phyloP scores from a whole-genome alignment of 2,329 filamentous ascomycete genomes.

The Colletotrichum coccodes region DNA sequence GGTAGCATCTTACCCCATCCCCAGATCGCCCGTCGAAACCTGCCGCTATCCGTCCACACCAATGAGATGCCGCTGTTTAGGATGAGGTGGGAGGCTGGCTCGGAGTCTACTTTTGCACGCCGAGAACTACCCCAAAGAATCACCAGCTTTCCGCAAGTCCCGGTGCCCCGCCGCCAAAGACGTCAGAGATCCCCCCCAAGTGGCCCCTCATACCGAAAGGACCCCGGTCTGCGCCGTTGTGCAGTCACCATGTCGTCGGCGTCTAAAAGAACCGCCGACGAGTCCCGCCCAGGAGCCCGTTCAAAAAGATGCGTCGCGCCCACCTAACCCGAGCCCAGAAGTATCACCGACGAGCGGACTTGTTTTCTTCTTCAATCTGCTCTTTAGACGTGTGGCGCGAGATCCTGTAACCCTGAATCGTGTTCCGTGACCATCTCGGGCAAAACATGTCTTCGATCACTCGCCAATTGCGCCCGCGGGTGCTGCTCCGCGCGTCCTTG shows the following conservation, averaged over 20 bases:
- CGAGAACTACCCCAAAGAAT: slow-evolving; percentile 5
- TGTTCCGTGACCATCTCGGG: neutral
- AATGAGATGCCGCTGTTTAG: slow-evolving; percentile 1
- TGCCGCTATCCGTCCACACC: slow-evolving; percentile 27
- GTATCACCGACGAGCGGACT: slow-evolving; percentile 14
- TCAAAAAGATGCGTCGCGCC: slow-evolving; percentile 33
- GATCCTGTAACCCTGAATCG: neutral
- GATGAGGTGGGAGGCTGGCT: neutral
- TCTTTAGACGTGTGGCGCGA: neutral
- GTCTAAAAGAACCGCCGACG: slow-evolving; percentile 24
- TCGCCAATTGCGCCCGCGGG: slow-evolving; percentile 28
- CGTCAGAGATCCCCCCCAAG: slow-evolving; percentile 13
- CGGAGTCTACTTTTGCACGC: slow-evolving; percentile 19
- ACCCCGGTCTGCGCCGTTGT: neutral
- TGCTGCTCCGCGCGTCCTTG: slow-evolving; percentile 19
- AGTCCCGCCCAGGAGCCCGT: neutral
- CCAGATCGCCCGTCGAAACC: neutral
- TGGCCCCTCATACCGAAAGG: neutral
- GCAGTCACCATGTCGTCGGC: slow-evolving; percentile 9
- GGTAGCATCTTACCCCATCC: slow-evolving; percentile 3
- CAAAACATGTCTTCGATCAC: slow-evolving; percentile 12
- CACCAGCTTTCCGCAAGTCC: neutral
- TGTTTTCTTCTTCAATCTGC: neutral
- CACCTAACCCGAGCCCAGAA: slow-evolving; percentile 26
- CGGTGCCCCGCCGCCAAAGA: slow-evolving; percentile 1